A percentile compares a stretch with the other conserved stretches of the same genome.
Conservation (phyloP, 495 filamentous ascomycete species). For the Niebla homalea region DNA sequence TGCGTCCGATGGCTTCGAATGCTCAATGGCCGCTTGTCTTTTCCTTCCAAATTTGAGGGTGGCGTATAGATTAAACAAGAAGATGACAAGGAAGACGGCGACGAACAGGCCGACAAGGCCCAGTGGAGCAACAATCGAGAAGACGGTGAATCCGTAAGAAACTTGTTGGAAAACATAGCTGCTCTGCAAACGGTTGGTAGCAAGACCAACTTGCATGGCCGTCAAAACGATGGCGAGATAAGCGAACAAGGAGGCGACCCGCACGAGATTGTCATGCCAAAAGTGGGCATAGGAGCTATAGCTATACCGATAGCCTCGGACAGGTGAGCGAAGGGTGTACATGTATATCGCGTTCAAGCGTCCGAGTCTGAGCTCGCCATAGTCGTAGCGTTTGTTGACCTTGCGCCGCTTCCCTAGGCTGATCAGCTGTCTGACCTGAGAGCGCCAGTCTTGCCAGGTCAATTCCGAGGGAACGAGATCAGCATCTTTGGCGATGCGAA, state of each 20-base stretch:
- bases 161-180: constrained; percentile 31
- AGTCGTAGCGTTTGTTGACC: constrained; percentile 30
- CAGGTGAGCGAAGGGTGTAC: not conserved
- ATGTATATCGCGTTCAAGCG: constrained; percentile 26
- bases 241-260: constrained; percentile 29
- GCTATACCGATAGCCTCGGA: constrained; percentile 17
- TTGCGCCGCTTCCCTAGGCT: not conserved
- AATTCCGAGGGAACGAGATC: constrained; percentile 25
- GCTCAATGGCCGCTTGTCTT: not conserved
- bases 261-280: constrained; percentile 34
- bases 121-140: constrained; percentile 26
- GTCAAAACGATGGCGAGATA: constrained; percentile 40
- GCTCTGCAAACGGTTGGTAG: constrained; percentile 24
- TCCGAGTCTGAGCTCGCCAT: constrained; percentile 32
- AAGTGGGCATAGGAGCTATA: constrained; percentile 21
- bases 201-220: constrained; percentile 46
- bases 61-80: not conserved
- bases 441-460: constrained; percentile 15
- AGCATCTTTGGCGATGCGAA: constrained; percentile 23
- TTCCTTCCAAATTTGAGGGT: not conserved
- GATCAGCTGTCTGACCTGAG: constrained; percentile 9
- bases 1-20: not conserved
- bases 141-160: constrained; percentile 41
- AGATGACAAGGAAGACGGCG: not conserved
- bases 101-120: not conserved